A percentile compares a stretch with the other conserved stretches of the same genome.
Conservation (phyloP, 495 filamentous ascomycete species). For the Aspergillus mulundensis region DNA sequence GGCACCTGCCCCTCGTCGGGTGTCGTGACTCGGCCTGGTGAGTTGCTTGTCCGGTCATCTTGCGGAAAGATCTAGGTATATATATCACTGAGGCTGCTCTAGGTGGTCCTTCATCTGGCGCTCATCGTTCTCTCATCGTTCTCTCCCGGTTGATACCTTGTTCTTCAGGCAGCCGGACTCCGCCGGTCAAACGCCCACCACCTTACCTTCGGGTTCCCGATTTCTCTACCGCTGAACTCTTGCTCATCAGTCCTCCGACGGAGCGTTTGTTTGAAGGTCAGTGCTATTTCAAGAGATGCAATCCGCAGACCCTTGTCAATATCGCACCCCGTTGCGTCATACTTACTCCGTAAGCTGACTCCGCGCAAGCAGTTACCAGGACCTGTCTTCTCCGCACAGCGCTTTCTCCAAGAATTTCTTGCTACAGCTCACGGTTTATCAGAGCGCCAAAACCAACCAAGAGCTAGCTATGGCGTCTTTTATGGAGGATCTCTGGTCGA, state of each 20-base stretch:
- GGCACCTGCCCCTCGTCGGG: slow-evolving; percentile 13
- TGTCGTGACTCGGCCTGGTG: slow-evolving; percentile 10
- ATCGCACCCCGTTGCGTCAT: neutral
- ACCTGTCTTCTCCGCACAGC: neutral
- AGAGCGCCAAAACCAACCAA: neutral
- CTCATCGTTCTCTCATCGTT: neutral
- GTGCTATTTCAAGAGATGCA: neutral
- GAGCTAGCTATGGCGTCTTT: slow-evolving; percentile 66
- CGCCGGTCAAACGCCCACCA: neutral
- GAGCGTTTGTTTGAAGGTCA: neutral
- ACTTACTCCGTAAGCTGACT: neutral
- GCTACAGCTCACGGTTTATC: neutral
- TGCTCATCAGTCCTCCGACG: neutral
- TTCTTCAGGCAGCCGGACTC: slow-evolving; percentile 1
- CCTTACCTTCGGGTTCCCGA: no score
- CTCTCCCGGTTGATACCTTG: neutral
- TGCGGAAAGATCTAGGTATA: neutral
- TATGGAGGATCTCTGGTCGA: slow-evolving; percentile 76
- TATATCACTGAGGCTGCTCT: neutral
- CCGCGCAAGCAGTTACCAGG: neutral
- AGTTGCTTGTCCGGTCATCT: slow-evolving; percentile 3
- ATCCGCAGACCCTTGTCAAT: neutral
- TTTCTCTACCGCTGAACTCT: neutral
- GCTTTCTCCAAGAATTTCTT: neutral
- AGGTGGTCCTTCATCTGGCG: neutral